Base-by-base conservation (phyloP, 2,329 filamentous ascomycete species). In the Chaetomium strumarium region DNA sequence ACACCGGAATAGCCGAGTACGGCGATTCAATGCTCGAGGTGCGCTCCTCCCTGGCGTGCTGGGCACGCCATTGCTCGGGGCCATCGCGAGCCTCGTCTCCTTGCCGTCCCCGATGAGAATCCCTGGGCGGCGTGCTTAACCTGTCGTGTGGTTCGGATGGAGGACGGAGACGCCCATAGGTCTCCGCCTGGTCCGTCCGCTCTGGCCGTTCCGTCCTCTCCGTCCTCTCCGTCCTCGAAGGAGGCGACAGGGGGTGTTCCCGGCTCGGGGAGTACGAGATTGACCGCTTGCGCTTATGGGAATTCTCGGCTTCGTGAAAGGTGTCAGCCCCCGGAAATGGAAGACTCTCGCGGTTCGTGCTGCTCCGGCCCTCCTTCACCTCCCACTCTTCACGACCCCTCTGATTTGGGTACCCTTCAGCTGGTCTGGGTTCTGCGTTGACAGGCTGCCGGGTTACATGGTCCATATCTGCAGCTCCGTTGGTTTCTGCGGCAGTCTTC, bases 231-330 rank as follows among this genome's bases (percentile, higher is more conserved):
- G 20, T 20, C 33, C 31, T 49, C 40, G 38, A 11, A 17, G 31
- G 62, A 41, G 62, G 60, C 19, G 60, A 63, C 39, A 55, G 57
- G 14, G 45, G 52, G 34, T 52, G 58, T 20, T 76, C 73, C 58
- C 70, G 69, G 49, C 69, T 65, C 7, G 66, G 66, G 51, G 84
- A 84, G 36, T 73, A 67, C 6, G 85, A 88, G 42, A 75, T 71
- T 7, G 87, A 89, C 55, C 87, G 80, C 68, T 90, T 92, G 62
- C 83, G 80, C 68, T 85, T 86, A 61, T 81, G 76, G 16, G 76
- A 70, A 14, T 62, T 65, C 34, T 83, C 78, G n/a, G 66, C 63
- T 31, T 77, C 72, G 6, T 73, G 59, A 60, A 75, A 74, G 36
- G 58, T 58, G 41, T 70, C 60, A 1, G 72, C 48, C 63, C 46